Conservation (phyloP, 306 rosid species). For the Lablab purpureus region DNA sequence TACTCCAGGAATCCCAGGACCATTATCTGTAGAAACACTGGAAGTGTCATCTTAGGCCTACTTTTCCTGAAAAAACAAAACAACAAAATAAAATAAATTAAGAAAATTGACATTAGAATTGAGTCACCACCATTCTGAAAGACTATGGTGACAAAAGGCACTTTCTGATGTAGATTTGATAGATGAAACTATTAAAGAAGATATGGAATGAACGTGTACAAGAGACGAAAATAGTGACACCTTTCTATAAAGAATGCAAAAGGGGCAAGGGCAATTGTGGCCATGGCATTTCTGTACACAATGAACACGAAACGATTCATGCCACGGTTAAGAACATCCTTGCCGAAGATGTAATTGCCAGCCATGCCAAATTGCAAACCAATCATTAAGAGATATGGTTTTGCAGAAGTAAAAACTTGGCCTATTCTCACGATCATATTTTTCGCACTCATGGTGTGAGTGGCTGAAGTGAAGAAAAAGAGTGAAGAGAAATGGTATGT, state of each 20-base stretch:
- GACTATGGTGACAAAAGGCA: neutral
- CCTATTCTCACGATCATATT: neutral
- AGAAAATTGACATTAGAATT: neutral
- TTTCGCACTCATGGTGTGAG: constrained; percentile 6
- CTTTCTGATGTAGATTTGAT: too few species aligned
- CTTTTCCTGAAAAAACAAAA: constrained; percentile 55
- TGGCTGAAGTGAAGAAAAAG: neutral
- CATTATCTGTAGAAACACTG: constrained; percentile 63
- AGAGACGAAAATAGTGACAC: constrained; percentile 18
- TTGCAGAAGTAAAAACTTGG: constrained; percentile 37
- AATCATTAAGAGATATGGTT: constrained; percentile 67
- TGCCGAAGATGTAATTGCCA: constrained; percentile 68
- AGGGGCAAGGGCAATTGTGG: constrained; percentile 61
- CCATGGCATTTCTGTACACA: constrained; percentile 69
- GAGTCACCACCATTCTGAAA: neutral
- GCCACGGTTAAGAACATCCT: constrained; percentile 67
- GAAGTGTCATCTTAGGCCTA: constrained; percentile 74
- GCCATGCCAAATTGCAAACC: constrained; percentile 72
- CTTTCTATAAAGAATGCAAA: constrained; percentile 72
- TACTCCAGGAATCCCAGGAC: constrained; percentile 79
- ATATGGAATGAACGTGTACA: neutral
- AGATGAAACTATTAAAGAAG: neutral
- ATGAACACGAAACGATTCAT: constrained; percentile 73
- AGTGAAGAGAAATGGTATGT: constrained; percentile 7
- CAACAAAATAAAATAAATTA: neutral